phyloP scores from a whole-genome alignment of 345 rosid species.

The Arabidopsis suecica region DNA sequence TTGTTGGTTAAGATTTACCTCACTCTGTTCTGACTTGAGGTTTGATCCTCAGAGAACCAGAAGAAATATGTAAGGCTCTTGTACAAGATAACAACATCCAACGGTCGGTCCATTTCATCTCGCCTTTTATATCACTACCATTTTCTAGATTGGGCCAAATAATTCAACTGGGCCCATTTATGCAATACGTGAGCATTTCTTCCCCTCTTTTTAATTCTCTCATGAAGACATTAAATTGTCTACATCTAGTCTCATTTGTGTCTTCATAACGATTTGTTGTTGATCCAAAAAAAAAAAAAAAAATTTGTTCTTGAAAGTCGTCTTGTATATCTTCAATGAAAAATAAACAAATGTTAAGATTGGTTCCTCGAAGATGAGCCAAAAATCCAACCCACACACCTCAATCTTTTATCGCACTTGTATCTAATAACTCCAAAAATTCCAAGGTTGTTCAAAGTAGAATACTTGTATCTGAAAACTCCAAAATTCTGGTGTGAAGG shows the following conservation, averaged over 20 bases:
- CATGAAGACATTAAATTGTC: no score
- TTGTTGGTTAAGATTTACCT: not conserved
- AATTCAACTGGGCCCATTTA: not conserved
- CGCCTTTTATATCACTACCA: not conserved
- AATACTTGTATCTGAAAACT: not conserved
- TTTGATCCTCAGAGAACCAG: constrained; percentile 28
- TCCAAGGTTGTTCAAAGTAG: no score
- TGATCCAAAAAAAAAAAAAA: no score
- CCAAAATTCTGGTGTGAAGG: not conserved
- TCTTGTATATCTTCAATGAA: no score
- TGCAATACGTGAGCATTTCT: no score
- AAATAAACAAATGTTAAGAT: not conserved
- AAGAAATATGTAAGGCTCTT: constrained; percentile 29
- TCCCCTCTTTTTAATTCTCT: no score
- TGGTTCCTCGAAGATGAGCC: not conserved
- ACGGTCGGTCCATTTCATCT: constrained; percentile 36
- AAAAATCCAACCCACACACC: constrained; percentile 2
- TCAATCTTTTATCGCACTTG: not conserved
- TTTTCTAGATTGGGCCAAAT: not conserved
- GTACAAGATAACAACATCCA: constrained; percentile 38
- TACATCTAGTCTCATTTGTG: no score
- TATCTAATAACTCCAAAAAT: not conserved
- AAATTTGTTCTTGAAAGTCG: no score
- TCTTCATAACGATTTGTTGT: no score
- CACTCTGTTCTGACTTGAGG: not conserved